These are phyloP conservation scores for Fonsecaea monophora DNA, from an alignment of 2,329 filamentous ascomycete genomes.

Conservation along the genomic window DNA sequence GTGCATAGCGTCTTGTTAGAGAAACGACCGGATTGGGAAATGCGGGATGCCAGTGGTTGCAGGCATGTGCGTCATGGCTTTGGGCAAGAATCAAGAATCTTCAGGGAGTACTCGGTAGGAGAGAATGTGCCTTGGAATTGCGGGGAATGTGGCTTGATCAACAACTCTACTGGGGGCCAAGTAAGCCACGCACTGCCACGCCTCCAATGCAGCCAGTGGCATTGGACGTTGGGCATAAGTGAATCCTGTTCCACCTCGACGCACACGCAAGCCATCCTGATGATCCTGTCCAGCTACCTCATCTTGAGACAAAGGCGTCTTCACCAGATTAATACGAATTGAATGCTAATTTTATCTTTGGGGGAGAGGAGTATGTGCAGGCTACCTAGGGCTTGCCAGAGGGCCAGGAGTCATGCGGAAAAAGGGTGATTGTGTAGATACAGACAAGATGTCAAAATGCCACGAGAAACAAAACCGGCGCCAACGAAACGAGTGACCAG, in stretches of 20 bases:
- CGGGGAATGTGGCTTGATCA: slow-evolving; percentile 7
- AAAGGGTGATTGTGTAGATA: slow-evolving; percentile 24
- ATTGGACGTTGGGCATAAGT: background rate
- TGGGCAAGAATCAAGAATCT: background rate
- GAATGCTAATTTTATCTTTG: background rate
- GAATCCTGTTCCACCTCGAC: background rate
- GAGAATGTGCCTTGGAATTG: slow-evolving; percentile 11
- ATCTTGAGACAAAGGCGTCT: background rate
- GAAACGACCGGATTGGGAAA: background rate
- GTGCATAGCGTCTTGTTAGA: background rate
- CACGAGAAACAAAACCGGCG: slow-evolving; percentile 17
- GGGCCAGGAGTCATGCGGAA: background rate
- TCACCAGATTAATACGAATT: background rate
- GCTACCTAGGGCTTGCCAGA: slow-evolving; percentile 32
- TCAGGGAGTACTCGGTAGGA: too few species aligned
- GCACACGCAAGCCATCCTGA: slow-evolving; percentile 2
- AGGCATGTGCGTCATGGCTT: slow-evolving; percentile 6
- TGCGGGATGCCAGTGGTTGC: background rate
- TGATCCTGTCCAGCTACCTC: background rate
- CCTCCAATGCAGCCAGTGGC: background rate
- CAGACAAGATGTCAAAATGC: slow-evolving; percentile 20
- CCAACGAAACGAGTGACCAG: slow-evolving; percentile 28
- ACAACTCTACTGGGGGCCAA: too few species aligned
- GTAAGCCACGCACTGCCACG: too few species aligned
- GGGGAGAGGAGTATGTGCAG: slow-evolving; percentile 38